These are phyloP conservation scores for Canavalia ensiformis DNA, from an alignment of 306 rosid genomes.

Conservation along the genomic window DNA sequence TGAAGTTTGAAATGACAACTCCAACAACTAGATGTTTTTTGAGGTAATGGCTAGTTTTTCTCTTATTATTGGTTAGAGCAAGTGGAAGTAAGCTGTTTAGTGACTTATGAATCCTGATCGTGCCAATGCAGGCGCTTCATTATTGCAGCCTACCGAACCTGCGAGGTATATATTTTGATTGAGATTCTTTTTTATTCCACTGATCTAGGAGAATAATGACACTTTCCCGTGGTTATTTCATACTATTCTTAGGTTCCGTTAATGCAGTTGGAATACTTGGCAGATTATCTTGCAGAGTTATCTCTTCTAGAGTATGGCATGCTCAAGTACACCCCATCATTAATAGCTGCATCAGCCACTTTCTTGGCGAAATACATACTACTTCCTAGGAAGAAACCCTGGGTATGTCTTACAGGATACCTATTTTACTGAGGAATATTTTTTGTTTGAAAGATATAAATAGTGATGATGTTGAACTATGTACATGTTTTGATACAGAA, in stretches of 20 bases:
- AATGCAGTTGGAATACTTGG: conserved; percentile 65
- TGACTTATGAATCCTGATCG: conserved; percentile 44
- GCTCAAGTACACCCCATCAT: conserved; percentile 65
- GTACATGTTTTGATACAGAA: conserved; percentile 57
- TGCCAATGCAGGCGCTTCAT: conserved; percentile 64
- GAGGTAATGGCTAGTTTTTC: conserved; percentile 57
- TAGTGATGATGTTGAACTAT: conserved; percentile 36
- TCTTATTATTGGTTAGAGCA: conserved; percentile 24
- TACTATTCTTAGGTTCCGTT: conserved; percentile 57
- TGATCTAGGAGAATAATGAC: neutral
- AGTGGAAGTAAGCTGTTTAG: neutral
- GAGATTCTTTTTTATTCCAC: conserved; percentile 15
- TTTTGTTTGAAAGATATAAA: conserved; percentile 28
- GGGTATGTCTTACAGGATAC: conserved; percentile 62
- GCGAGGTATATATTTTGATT: conserved; percentile 57
- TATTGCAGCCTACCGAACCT: conserved; percentile 56
- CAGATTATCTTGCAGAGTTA: conserved; percentile 63
- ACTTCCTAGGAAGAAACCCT: conserved; percentile 60
- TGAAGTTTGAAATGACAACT: conserved; percentile 93
- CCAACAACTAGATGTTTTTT: conserved; percentile 83
- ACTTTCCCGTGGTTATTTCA: conserved; percentile 3
- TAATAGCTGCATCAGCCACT: conserved; percentile 74
- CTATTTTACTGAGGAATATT: conserved; percentile 34
- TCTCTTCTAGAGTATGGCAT: conserved; percentile 69
- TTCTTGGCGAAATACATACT: conserved; percentile 76